Conservation (phyloP, 805 yeast genomes). For the Lipomyces yamadae region DNA sequence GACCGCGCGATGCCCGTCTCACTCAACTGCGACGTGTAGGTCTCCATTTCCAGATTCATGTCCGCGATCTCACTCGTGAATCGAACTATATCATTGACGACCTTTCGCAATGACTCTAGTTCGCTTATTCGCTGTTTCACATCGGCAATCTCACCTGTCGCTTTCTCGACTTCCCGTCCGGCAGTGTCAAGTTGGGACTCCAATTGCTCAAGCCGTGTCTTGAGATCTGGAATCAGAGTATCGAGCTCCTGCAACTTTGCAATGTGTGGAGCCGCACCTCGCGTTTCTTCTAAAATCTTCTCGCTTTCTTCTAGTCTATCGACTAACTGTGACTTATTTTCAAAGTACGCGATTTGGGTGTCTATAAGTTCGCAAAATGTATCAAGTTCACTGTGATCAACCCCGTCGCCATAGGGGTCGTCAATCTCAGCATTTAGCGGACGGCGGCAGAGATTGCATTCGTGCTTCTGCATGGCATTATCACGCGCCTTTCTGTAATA, state of each 20-base stretch:
- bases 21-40: slow-evolving; percentile 42
- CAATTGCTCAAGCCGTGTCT: slow-evolving; percentile 40
- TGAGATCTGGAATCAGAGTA: slow-evolving; percentile 39
- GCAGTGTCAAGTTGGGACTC: slow-evolving; percentile 18
- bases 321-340: slow-evolving; percentile 16
- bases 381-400: slow-evolving; percentile 42
- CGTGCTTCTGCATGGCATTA: slow-evolving; percentile 59
- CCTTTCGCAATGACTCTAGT: slow-evolving; percentile 43
- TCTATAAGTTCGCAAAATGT: slow-evolving; percentile 33
- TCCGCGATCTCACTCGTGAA: slow-evolving; percentile 41
- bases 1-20: slow-evolving; percentile 33
- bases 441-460: slow-evolving; percentile 76
- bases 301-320: slow-evolving; percentile 28
- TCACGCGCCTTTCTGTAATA: slow-evolving; percentile 74
- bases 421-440: slow-evolving; percentile 53
- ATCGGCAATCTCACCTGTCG: slow-evolving; percentile 13
- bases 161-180: slow-evolving; percentile 23
- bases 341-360: slow-evolving; percentile 6
- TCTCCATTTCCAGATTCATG: slow-evolving; percentile 38
- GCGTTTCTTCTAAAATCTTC: slow-evolving; percentile 32
- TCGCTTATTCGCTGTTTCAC: slow-evolving; percentile 36
- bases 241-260: slow-evolving; percentile 32
- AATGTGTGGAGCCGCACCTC: slow-evolving; percentile 29
- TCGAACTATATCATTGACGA: slow-evolving; percentile 42
- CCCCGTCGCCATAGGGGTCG: slow-evolving; percentile 28